phyloP scores from a whole-genome alignment of 148 eudicot species.

The Mesembryanthemum crystallinum region DNA sequence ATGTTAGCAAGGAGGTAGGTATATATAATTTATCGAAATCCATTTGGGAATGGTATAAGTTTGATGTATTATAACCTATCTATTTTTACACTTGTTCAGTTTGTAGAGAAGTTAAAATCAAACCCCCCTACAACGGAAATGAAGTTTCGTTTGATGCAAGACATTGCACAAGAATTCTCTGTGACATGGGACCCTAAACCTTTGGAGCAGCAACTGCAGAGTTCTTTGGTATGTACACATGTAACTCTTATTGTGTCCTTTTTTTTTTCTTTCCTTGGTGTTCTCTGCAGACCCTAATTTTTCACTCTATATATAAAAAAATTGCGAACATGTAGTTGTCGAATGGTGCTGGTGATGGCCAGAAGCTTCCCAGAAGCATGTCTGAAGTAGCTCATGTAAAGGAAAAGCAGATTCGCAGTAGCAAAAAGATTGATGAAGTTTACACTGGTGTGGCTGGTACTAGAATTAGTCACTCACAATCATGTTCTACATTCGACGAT shows the following conservation, averaged over 20 bases:
- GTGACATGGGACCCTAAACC: conserved; percentile 52
- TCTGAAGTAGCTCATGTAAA: conserved; percentile 14
- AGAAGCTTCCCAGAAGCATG: conserved; percentile 19
- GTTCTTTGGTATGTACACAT: conserved; percentile 18
- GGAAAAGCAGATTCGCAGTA: conserved; percentile 6
- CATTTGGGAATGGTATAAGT: conserved; percentile 1
- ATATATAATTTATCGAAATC: background rate
- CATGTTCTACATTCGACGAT: conserved; percentile 15
- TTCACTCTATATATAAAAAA: too few relatives aligned
- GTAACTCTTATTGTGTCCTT: background rate
- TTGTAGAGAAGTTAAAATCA: conserved; percentile 51
- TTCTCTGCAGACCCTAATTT: background rate
- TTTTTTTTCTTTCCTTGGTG: background rate
- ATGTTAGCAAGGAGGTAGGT: conserved; percentile 61
- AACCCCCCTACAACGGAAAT: conserved; percentile 48
- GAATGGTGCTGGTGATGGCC: conserved; percentile 8
- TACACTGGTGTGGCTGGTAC: conserved; percentile 14
- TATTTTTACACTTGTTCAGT: conserved; percentile 35
- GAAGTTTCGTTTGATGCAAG: conserved; percentile 69
- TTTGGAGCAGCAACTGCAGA: conserved; percentile 50
- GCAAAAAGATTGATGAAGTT: conserved; percentile 19
- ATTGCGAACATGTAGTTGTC: too few relatives aligned
- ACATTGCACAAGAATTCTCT: conserved; percentile 55
- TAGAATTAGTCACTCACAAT: conserved; percentile 17
- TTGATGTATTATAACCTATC: background rate